Percentiles rank a stretch among this genome's conserved stretches.
These are phyloP conservation scores for Marchantia polymorpha DNA, from an alignment of 225 moss, liverwort and hornwort genomes.

Conservation along the genomic window DNA sequence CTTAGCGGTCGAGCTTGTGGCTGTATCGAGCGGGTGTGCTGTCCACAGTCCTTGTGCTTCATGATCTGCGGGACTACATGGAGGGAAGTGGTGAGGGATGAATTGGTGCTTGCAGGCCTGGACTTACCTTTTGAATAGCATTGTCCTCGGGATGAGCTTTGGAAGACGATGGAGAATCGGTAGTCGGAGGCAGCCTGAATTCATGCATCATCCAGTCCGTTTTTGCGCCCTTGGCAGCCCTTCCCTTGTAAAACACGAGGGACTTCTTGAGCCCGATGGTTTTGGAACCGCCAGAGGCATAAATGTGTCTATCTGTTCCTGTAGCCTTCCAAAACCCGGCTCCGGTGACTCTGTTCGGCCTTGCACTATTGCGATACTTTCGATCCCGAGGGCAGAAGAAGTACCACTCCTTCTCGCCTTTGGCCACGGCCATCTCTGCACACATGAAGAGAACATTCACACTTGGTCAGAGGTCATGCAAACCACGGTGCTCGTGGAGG, in stretches of 20 bases:
- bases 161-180: not conserved
- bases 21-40: not conserved
- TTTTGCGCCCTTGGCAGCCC: slow-evolving; percentile 37
- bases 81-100: not conserved
- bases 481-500: too few species aligned
- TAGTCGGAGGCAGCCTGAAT: slow-evolving; percentile 34
- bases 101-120: not conserved
- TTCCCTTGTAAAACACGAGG: slow-evolving; percentile 38
- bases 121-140: not conserved
- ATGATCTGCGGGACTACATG: not conserved
- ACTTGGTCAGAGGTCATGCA: too few species aligned
- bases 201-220: slow-evolving; percentile 50
- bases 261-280: slow-evolving; percentile 45
- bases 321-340: slow-evolving; percentile 46
- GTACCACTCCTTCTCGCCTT: slow-evolving; percentile 44
- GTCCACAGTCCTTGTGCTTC: not conserved
- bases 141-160: not conserved
- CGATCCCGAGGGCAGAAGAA: slow-evolving; percentile 43
- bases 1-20: too few species aligned
- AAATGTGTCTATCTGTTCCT: slow-evolving; percentile 40
- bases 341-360: slow-evolving; percentile 39
- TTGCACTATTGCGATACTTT: slow-evolving; percentile 39
- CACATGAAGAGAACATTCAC: not conserved
- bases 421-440: slow-evolving; percentile 26
- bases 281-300: slow-evolving; percentile 24